These are phyloP conservation scores for Biscutella auriculata DNA, from an alignment of 441 rosid species.

Conservation along the genomic window DNA sequence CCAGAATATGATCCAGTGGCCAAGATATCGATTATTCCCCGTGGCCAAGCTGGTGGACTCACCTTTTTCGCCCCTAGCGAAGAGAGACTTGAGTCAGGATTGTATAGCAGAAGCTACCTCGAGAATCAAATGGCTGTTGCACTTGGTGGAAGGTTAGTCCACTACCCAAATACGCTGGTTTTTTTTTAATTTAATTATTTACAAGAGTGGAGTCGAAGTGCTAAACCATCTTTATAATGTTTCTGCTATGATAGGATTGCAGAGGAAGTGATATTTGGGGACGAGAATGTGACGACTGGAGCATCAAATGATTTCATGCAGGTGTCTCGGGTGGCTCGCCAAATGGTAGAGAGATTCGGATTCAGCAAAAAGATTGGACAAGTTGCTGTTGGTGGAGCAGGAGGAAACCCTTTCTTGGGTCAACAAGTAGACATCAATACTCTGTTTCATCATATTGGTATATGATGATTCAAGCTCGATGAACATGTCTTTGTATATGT, in stretches of 20 bases:
- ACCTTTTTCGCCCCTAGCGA: conserved; percentile 92
- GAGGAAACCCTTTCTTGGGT: conserved; percentile 93
- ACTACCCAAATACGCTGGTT: background rate
- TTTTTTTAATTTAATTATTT: too few species aligned
- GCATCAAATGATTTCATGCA: conserved; percentile 96
- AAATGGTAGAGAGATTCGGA: conserved; percentile 96
- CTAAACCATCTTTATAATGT: background rate
- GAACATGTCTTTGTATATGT: background rate
- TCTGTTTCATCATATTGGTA: background rate
- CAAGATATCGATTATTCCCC: conserved; percentile 89
- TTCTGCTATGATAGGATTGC: conserved; percentile 44
- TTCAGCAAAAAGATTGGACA: conserved; percentile 93
- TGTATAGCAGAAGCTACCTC: conserved; percentile 86
- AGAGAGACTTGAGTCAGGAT: conserved; percentile 89
- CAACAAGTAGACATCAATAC: conserved; percentile 42
- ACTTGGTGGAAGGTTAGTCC: conserved; percentile 77
- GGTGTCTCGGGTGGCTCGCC: conserved; percentile 90
- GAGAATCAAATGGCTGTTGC: conserved; percentile 98
- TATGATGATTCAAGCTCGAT: background rate
- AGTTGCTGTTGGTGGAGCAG: conserved; percentile 78
- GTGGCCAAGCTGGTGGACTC: conserved; percentile 95
- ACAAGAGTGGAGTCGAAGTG: background rate
- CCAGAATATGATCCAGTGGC: conserved; percentile 93
- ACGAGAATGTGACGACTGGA: conserved; percentile 86
- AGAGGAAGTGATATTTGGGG: conserved; percentile 80